phyloP scores from a whole-genome alignment of 371 early-diverging fungal species.

The Mucor ambiguus region DNA sequence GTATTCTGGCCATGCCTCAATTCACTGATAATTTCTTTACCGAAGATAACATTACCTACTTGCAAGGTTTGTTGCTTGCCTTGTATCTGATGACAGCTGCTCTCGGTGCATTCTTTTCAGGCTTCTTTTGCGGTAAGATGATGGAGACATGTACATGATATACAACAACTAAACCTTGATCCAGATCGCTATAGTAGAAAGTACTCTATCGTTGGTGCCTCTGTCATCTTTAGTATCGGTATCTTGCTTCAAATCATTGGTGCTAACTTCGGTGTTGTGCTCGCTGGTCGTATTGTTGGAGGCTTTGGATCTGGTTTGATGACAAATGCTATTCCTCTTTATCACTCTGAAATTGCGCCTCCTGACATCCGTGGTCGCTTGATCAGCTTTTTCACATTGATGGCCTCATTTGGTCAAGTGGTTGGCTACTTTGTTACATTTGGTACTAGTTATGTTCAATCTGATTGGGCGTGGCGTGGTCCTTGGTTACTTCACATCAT shows the following conservation, averaged over 20 bases:
- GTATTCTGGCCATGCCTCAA: slow-evolving; percentile 25
- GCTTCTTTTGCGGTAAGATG: slow-evolving; percentile 37
- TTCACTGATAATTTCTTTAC: slow-evolving; percentile 28
- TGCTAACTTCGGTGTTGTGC: slow-evolving; percentile 31
- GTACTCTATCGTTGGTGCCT: slow-evolving; percentile 35
- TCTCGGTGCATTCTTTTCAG: slow-evolving; percentile 39
- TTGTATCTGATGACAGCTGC: slow-evolving; percentile 47
- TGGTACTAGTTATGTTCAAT: slow-evolving; percentile 35
- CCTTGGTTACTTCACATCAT: slow-evolving; percentile 42
- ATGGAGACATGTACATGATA: not conserved
- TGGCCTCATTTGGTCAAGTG: slow-evolving; percentile 44
- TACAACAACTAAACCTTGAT: not conserved
- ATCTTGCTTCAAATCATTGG: slow-evolving; percentile 45
- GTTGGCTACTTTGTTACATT: slow-evolving; percentile 51
- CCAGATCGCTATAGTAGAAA: slow-evolving; percentile 50
- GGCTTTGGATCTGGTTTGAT: slow-evolving; percentile 51
- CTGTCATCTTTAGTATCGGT: slow-evolving; percentile 37
- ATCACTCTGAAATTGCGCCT: slow-evolving; percentile 75
- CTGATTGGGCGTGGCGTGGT: slow-evolving; percentile 46
- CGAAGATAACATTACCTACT: slow-evolving; percentile 31
- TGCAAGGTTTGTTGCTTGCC: slow-evolving; percentile 46
- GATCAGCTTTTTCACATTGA: slow-evolving; percentile 44
- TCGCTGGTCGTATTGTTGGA: slow-evolving; percentile 38
- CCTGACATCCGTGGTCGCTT: slow-evolving; percentile 56
- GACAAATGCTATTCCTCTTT: slow-evolving; percentile 41